Evolutionary conservation across 1,139 yeast species (phyloP), one percentile per base, ranked within the genome.

Genomic region (Protomyces inouyei): DNA sequence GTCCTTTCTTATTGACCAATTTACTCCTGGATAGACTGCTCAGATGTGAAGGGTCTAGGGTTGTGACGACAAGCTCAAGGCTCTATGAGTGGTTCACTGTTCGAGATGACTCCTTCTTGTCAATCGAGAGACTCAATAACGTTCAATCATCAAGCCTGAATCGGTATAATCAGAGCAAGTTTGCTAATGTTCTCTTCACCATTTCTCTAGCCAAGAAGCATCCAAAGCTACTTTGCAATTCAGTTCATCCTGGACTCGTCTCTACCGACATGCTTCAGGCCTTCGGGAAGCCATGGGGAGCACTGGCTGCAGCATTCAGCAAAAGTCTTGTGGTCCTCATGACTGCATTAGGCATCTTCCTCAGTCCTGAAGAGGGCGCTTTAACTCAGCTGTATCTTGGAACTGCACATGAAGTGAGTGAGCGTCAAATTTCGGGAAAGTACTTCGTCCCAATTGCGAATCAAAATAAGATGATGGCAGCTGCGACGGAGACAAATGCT

Each of bases 1-100:
- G 95, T 0, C 96, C 91, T 55, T 87, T 86, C 68, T 75, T 89
- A 28, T 77, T 90, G 43, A 85, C 95, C 0, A 82, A 86, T 66
- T 78, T 83, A 67, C 74, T 90, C 45, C 68, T 88, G 8, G 85
- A 87, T 0, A 69, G 83, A 57, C 74, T 89, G 69, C n/a, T 28
- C 3, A 37, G 5, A 2, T 32, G 55, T 3, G n/a, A 8, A 18
- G 61, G 21, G 3, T 36, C 61, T 3, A 28, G 95, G 67, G 80
- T 90, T 36, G 78, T 90, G 1, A 85, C 85, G 71, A 77, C 88
- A 37, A 82, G 89, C 18, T 86, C 95, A 0, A 76, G 87, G 25
- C 90, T 88, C 1, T 96, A 89, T 73, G 78, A 80, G 68, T 73
- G 18, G 23, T 60, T 43, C 40, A 65, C 65, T 25, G 37, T n/a